phyloP scores from a whole-genome alignment of 2,329 filamentous ascomycete species.

The Penicillium brevicompactum region DNA sequence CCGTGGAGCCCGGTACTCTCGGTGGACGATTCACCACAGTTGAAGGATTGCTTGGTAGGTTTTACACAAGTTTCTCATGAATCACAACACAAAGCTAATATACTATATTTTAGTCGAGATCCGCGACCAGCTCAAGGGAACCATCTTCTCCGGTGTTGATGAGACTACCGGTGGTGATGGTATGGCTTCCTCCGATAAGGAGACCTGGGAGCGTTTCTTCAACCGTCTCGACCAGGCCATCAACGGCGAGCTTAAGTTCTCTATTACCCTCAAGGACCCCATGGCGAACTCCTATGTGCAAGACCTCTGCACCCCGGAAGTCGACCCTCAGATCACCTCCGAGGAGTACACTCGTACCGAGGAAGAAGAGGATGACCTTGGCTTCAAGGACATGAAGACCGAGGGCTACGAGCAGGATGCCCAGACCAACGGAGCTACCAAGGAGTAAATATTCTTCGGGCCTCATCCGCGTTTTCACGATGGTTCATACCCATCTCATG shows the following conservation, averaged over 20 bases:
- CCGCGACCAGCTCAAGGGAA: constrained; percentile 80
- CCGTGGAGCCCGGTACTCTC: constrained; percentile 71
- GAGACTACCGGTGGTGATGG: constrained; percentile 76
- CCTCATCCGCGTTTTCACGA: constrained; percentile 13
- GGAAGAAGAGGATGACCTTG: constrained; percentile 92
- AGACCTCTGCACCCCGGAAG: constrained; percentile 75
- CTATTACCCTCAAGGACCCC: constrained; percentile 81
- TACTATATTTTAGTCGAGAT: constrained; percentile 76
- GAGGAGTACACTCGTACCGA: constrained; percentile 85
- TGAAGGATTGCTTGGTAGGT: constrained; percentile 60
- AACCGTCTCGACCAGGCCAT: constrained; percentile 74
- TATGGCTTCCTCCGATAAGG: constrained; percentile 64
- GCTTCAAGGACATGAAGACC: constrained; percentile 87
- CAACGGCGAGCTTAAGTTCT: constrained; percentile 76
- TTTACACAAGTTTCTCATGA: neutral
- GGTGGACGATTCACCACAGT: constrained; percentile 96
- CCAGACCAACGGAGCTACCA: constrained; percentile 11
- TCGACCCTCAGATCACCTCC: constrained; percentile 78
- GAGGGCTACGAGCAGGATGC: constrained; percentile 75
- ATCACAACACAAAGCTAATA: neutral
- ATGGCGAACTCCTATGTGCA: constrained; percentile 93
- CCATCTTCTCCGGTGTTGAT: constrained; percentile 75
- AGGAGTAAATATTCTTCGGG: constrained; percentile 25
- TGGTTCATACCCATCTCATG: constrained; percentile 24
- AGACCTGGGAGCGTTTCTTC: constrained; percentile 82